Base-by-base conservation (phyloP, 257 asterid genomes). In the Penstemon newberryi region DNA sequence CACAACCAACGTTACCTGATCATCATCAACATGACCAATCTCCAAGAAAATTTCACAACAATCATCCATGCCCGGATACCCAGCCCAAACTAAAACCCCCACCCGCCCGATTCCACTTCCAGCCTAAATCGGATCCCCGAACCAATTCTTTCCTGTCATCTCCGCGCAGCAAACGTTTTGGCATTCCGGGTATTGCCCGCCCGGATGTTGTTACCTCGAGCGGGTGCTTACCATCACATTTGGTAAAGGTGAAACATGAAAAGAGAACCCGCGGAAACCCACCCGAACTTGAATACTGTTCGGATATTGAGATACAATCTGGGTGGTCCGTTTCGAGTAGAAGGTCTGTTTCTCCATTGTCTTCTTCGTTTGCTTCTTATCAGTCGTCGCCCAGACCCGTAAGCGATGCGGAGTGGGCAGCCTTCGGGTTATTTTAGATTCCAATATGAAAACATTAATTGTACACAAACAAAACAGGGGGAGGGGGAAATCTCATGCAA, bases 21-120 rank as follows among this genome's bases (percentile, higher is more conserved):
- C 54, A 18, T 66, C 57, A 38, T 25, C 64, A 54, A 25, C 53
- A 8, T 19, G 66, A 73, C 40, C 66, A 52, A 39, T 7, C 59
- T 6, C 5, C 43, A 2, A n/a, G 12, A 3, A 65, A 42, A 19
- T 15, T 25, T 56, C 70, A 15, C 63, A 55, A 25, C 53, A 44
- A 15, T 15, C 18, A 12, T 63, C 15, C 74, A 57, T 71, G 53
- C 45, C 75, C 77, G 6, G 63, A 67, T 49, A 68, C 75, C 39
- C 81, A 84, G 6, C 70, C 60, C 5, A 85, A 72, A 70, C 94
- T 86, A 58, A 77, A 70, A 60, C 94, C 96, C 6, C 96, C 96
- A 19, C 94, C 95, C 0, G 82, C 84, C 43, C 82, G 85, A n/a
- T 74, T 75, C 47, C 50, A 33, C 63, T 73, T 56, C 74, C 83